A percentile compares a stretch with the other conserved stretches of the same genome.
phyloP scores from a whole-genome alignment of 169 alveolate species.

The Cryptosporidium xiaoi region DNA sequence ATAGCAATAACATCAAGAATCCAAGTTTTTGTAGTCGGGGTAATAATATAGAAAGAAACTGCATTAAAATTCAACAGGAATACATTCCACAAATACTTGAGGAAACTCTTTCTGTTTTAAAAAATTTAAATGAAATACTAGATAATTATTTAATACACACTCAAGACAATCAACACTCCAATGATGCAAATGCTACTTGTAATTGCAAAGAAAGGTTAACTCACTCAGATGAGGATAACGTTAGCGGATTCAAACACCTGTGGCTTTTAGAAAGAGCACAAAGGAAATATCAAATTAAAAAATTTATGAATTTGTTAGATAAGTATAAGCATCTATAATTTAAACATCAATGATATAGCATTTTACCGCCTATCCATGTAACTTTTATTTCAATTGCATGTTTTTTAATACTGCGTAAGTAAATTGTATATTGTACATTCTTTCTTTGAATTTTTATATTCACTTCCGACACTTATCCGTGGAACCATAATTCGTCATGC shows the following conservation, averaged over 20 bases:
- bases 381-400: too few relatives aligned
- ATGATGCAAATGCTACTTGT: background rate
- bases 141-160: background rate
- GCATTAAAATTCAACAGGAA: background rate
- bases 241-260: background rate
- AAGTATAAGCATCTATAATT: background rate
- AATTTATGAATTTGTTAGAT: background rate
- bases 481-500: too few relatives aligned
- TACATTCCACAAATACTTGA: background rate
- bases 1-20: too few relatives aligned
- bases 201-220: background rate
- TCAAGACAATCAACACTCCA: background rate
- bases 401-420: too few relatives aligned
- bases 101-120: conserved; percentile 12
- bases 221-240: background rate
- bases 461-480: too few relatives aligned
- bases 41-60: too few relatives aligned
- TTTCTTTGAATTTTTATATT: too few relatives aligned
- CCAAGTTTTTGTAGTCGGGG: too few relatives aligned
- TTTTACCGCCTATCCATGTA: too few relatives aligned
- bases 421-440: too few relatives aligned
- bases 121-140: background rate
- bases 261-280: conserved; percentile 16
- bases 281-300: conserved; percentile 6
- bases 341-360: background rate